Base-by-base conservation (phyloP, 2,329 filamentous ascomycete species). In the Rutstroemia sp. region DNA sequence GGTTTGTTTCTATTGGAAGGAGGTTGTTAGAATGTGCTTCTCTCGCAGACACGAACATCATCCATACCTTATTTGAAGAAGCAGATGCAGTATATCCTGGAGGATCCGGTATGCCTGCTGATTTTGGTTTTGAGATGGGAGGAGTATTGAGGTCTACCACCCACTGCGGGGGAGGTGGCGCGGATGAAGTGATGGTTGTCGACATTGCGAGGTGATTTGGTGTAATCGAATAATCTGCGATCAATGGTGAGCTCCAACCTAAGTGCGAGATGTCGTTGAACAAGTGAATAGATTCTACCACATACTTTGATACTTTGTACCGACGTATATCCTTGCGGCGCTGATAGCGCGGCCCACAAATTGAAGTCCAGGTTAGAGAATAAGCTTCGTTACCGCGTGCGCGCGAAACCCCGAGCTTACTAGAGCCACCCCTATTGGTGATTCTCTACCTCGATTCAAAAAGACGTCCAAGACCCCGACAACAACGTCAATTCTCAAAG, bases 61-160 rank as follows among this genome's bases (percentile, higher is more conserved):
- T 23, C 25, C 65, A 62, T 73, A 82, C 83, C 78, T 87, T 86
- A 69, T 80, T 80, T 65, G 76, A 73, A 51, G 74, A 68, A 25
- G 69, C 59, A 58, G 73, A 69, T 67, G 71, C 73, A 30, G 83
- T 83, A 76, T 86, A 97, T 69, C 94, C 92, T 54, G 89, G 89
- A 50, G 94, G 94, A 71, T 99, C 92, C 57, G 87, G 79, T 63
- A 96, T 84, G 69, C 79, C 80, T 51, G 72, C 69, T 58, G 80
- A 78, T 73, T 89, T 90, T 51, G 84, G 72, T 70, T 83, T 88
- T 51, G 82, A 69, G 23, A 81, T 70, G 23, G 89, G 83, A 34
- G 89, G 81, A 46, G 82, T 82, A 68, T 86, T 85, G 64, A 97
- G 80, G 67, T 95, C 86, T 62, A 85, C 73, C 37, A 92, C 89